Evolutionary conservation across 2,329 filamentous ascomycete species (phyloP), one percentile per base, ranked within the genome.

Genomic region (Thermomyces lanuginosus): DNA sequence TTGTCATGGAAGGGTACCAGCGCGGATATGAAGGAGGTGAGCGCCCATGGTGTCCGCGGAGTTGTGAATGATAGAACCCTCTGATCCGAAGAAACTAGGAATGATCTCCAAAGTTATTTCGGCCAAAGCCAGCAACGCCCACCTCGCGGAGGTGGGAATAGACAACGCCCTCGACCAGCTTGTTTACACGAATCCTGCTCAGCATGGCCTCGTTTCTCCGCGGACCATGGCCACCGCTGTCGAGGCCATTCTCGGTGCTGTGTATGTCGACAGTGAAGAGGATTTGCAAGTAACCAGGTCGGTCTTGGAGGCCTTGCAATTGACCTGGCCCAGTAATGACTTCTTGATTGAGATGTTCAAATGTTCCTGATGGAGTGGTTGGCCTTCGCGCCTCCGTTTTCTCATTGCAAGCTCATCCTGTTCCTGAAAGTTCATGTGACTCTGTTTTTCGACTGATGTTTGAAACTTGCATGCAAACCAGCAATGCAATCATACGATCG

Each of bases 181-280:
- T 8, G 34, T 42, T 4, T 23, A 28, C 12, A 22, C n/a, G 2
- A 40, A 39, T 16, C 33, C 22, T 6, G 31, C 29, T n/a, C 40
- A 44, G 29, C 16, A 17, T 4, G 23, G n/a, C 7, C 16, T 4
- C 2, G 23, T 43, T 4, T 40, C 41, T 1, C 13, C 24, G 0
- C 32, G 27, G 1, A 36, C 42, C 9, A 45, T 49, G 36, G 45
- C 48, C 1, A 41, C 35, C 3, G 42, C 46, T 0, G 30, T 55
- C 1, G 43, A 51, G 28, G 49, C 49, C 8, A 30, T 54, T n/a
- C 20, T 53, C n/a, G 49, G 47, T 3, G 51, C 48, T 5, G 42
- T 45, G 6, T 45, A 36, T 13, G 16, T 42, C 2, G 51, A 54
- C 22, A 43, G 39, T 15, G 34, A 36, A 2, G 26, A 37, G 18